Conservation (phyloP, 495 filamentous ascomycete genomes). For the Xylaria curta region DNA sequence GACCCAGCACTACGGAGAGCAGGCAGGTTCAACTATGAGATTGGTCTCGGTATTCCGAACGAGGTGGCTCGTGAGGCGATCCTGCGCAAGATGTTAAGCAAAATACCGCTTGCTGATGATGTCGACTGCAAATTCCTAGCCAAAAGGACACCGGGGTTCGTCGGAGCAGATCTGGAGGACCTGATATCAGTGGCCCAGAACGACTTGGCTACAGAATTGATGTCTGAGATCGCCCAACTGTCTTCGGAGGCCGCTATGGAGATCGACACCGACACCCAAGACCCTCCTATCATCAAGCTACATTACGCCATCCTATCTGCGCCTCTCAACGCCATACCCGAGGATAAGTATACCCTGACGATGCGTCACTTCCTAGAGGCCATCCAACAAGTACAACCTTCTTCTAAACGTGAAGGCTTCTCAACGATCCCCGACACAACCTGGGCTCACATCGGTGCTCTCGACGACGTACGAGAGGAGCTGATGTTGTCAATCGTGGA, state of each 20-base stretch:
- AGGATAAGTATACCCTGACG: constrained; percentile 54
- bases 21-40: constrained; percentile 89
- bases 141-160: constrained; percentile 90
- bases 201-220: constrained; percentile 63
- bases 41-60: constrained; percentile 93
- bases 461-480: constrained; percentile 78
- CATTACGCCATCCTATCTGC: constrained; percentile 36
- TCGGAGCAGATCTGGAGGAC: constrained; percentile 90
- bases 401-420: constrained; percentile 94
- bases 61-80: constrained; percentile 85
- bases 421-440: constrained; percentile 97
- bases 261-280: constrained; percentile 31
- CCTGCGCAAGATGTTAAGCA: constrained; percentile 75
- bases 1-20: constrained; percentile 87
- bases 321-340: constrained; percentile 47
- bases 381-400: constrained; percentile 86
- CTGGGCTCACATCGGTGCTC: constrained; percentile 90
- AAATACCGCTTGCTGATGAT: constrained; percentile 70
- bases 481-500: constrained; percentile 89
- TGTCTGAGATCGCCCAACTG: constrained; percentile 53
- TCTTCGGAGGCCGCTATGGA: constrained; percentile 33
- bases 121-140: constrained; percentile 82
- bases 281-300: constrained; percentile 33
- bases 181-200: constrained; percentile 77
- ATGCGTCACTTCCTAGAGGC: constrained; percentile 58